Conservation (phyloP, 768 basidiomycete genomes). For the Pleurotus cornucopiae region DNA sequence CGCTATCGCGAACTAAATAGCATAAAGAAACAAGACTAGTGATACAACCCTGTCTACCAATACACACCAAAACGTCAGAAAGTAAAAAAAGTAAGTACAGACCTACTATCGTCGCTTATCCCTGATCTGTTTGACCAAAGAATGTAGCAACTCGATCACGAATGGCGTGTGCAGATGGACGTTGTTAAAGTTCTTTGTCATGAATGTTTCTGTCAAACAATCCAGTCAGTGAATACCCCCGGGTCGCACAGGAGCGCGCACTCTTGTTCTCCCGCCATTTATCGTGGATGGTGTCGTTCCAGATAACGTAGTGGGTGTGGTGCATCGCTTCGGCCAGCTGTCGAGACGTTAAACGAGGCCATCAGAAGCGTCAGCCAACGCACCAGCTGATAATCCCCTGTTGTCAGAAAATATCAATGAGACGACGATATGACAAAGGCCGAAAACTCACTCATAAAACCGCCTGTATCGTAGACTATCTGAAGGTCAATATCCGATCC, state of each 20-base stretch:
- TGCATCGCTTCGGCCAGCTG: constrained; percentile 7
- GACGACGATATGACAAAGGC: no score
- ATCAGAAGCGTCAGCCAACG: not conserved
- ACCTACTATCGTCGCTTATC: no score
- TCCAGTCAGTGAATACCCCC: not conserved
- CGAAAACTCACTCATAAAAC: not conserved
- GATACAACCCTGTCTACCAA: no score
- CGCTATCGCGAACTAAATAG: no score
- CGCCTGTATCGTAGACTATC: not conserved
- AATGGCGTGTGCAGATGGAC: not conserved
- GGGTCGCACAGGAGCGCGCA: not conserved
- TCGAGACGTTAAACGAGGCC: not conserved
- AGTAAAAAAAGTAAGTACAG: no score
- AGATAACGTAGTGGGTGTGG: constrained; percentile 7
- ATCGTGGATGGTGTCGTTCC: constrained; percentile 3
- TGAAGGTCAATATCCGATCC: not conserved
- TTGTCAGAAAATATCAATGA: no score
- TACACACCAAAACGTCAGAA: no score
- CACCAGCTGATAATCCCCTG: constrained; percentile 8
- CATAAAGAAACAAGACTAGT: no score
- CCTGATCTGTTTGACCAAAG: not conserved
- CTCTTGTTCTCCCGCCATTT: constrained; percentile 1
- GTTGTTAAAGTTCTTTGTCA: constrained; percentile 5
- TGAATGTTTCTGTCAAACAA: not conserved
- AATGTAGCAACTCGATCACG: not conserved